These are phyloP conservation scores for Candida sanyaensis DNA, from an alignment of 1,139 yeast species.

Conservation along the genomic window DNA sequence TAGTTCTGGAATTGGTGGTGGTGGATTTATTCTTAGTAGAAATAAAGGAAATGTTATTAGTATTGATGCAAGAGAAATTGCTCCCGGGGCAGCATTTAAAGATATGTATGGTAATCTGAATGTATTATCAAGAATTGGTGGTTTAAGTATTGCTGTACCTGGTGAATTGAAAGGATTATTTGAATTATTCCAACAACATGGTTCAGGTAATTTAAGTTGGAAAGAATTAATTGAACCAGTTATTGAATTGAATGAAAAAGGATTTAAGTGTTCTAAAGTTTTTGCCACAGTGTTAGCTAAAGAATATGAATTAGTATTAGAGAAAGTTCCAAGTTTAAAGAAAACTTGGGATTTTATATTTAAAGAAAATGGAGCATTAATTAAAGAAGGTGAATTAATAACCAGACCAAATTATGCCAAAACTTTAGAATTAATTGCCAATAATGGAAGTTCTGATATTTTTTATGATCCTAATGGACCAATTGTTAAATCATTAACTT, in stretches of 20 bases:
- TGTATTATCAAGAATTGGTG: conserved; percentile 66
- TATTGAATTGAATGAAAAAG: conserved; percentile 61
- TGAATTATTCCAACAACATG: conserved; percentile 57
- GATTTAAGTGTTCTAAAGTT: conserved; percentile 61
- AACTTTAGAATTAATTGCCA: conserved; percentile 68
- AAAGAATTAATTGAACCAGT: conserved; percentile 75
- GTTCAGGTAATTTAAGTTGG: conserved; percentile 77
- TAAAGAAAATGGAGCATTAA: conserved; percentile 23
- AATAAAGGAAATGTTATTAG: conserved; percentile 46
- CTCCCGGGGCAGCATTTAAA: conserved; percentile 63
- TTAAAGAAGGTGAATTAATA: conserved; percentile 59
- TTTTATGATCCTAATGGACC: conserved; percentile 85
- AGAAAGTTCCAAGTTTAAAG: conserved; percentile 24
- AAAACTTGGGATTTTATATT: conserved; percentile 61
- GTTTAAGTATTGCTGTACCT: conserved; percentile 82
- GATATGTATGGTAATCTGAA: conserved; percentile 56
- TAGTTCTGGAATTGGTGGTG: conserved; percentile 94
- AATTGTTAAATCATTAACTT: conserved; percentile 59
- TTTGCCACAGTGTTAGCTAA: conserved; percentile 35
- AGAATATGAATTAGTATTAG: conserved; percentile 28
- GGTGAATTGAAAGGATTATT: conserved; percentile 87
- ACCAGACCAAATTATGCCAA: conserved; percentile 62
- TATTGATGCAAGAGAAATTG: conserved; percentile 87
- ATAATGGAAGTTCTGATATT: conserved; percentile 70
- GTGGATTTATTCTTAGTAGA: conserved; percentile 67